Evolutionary conservation across 1,139 yeast genomes (phyloP).

Genomic region (Geotrichum carabidarum): DNA sequence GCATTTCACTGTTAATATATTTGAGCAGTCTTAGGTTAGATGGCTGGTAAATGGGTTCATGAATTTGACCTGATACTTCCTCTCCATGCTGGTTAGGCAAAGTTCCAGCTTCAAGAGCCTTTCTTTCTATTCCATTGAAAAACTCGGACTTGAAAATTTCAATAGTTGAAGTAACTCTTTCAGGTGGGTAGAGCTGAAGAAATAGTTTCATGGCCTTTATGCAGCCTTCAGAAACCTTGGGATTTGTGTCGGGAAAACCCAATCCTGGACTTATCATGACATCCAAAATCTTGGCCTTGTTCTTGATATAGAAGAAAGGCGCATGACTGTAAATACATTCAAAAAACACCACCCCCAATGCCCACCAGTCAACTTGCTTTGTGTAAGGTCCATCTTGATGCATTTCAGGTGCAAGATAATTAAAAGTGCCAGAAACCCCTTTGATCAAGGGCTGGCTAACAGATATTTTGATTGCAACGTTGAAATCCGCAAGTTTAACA

Average conservation of each 20-base stretch:
- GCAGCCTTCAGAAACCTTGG: constrained; percentile 27
- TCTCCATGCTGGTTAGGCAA: neutral
- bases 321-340: constrained; percentile 80
- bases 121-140: constrained; percentile 23
- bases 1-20: neutral
- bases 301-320: constrained; percentile 65
- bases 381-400: constrained; percentile 63
- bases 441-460: constrained; percentile 35
- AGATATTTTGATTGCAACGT: constrained; percentile 41
- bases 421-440: constrained; percentile 82
- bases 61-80: neutral
- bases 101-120: constrained; percentile 18
- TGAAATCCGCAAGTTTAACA: constrained; percentile 67
- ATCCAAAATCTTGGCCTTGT: constrained; percentile 14
- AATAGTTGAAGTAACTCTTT: constrained; percentile 22
- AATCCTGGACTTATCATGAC: constrained; percentile 12
- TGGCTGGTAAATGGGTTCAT: constrained; percentile 6
- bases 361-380: constrained; percentile 85
- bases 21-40: neutral
- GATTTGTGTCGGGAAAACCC: constrained; percentile 23
- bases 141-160: constrained; percentile 25
- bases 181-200: constrained; percentile 24
- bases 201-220: constrained; percentile 27
- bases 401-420: constrained; percentile 88
- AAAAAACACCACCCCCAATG: constrained; percentile 76